phyloP scores from a whole-genome alignment of 1,284 basidiomycete genomes.

The Butyriboletus appendiculatus region DNA sequence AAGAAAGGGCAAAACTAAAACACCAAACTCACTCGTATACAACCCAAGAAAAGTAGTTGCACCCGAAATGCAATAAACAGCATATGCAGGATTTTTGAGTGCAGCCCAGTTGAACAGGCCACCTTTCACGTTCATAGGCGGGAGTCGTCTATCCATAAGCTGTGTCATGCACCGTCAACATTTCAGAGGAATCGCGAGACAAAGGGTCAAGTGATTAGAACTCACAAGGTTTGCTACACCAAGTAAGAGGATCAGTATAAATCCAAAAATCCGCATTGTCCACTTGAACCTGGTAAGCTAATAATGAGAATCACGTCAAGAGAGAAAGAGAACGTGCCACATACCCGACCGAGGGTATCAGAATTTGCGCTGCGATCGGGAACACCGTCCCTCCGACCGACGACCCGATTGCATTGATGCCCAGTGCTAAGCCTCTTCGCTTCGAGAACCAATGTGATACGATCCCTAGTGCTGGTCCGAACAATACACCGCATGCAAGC shows the following conservation, averaged over 20 bases:
- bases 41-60: slow-evolving; percentile 56
- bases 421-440: slow-evolving; percentile 42
- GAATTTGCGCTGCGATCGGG: slow-evolving; percentile 43
- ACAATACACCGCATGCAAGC: slow-evolving; percentile 38
- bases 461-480: slow-evolving; percentile 44
- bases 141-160: slow-evolving; percentile 39
- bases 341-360: slow-evolving; percentile 42
- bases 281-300: slow-evolving; percentile 36
- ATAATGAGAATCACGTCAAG: not conserved
- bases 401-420: slow-evolving; percentile 43
- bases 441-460: slow-evolving; percentile 51
- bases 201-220: not conserved
- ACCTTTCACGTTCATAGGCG: slow-evolving; percentile 40
- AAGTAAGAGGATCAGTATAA: slow-evolving; percentile 42
- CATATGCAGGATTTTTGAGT: slow-evolving; percentile 43
- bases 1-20: not conserved
- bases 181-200: not conserved
- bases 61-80: slow-evolving; percentile 42
- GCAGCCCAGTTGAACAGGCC: slow-evolving; percentile 44
- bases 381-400: slow-evolving; percentile 47
- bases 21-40: slow-evolving; percentile 49
- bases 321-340: not conserved
- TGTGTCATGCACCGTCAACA: slow-evolving; percentile 41
- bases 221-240: slow-evolving; percentile 39
- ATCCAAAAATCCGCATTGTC: slow-evolving; percentile 50